phyloP scores from a whole-genome alignment of 108 stramenopile genomes.

The Thalassiosira profunda region DNA sequence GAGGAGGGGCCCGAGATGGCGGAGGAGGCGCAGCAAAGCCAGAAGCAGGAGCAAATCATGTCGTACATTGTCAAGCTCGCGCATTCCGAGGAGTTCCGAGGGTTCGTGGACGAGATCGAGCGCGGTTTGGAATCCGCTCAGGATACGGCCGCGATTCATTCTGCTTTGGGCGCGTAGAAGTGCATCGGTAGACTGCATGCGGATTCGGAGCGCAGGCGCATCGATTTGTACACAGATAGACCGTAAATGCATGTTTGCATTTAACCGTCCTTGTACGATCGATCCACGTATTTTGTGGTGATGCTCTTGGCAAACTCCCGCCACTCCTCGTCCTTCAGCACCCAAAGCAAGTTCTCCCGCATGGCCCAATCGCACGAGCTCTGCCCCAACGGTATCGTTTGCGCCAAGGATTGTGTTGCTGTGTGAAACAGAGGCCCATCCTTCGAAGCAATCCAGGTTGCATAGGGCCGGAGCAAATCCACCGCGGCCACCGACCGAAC shows the following conservation, averaged over 20 bases:
- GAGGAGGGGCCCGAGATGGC: background rate
- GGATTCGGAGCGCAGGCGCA: no score
- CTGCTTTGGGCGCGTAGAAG: no score
- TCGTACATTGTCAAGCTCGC: slow-evolving; percentile 42
- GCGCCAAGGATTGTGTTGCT: slow-evolving; percentile 29
- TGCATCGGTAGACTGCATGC: no score
- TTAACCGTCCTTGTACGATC: slow-evolving; percentile 35
- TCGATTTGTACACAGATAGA: no score
- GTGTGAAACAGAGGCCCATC: slow-evolving; percentile 32
- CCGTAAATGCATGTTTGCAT: no score
- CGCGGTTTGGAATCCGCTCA: slow-evolving; percentile 22
- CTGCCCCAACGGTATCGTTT: slow-evolving; percentile 38
- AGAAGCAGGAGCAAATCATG: slow-evolving; percentile 13
- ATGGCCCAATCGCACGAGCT: slow-evolving; percentile 23
- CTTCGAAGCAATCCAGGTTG: slow-evolving; percentile 32
- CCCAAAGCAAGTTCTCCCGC: slow-evolving; percentile 35
- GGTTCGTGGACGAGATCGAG: slow-evolving; percentile 45
- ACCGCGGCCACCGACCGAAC: slow-evolving; percentile 22
- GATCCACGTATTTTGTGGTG: slow-evolving; percentile 31
- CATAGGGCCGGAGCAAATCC: slow-evolving; percentile 30
- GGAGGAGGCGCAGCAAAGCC: background rate
- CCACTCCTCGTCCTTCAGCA: slow-evolving; percentile 45
- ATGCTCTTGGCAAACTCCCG: slow-evolving; percentile 43
- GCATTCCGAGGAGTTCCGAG: slow-evolving; percentile 38
- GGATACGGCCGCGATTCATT: slow-evolving; percentile 25